Evolutionary conservation across 1,139 yeast species (phyloP), one percentile per base, ranked within the genome.

Genomic region (Pneumocystis canis): DNA sequence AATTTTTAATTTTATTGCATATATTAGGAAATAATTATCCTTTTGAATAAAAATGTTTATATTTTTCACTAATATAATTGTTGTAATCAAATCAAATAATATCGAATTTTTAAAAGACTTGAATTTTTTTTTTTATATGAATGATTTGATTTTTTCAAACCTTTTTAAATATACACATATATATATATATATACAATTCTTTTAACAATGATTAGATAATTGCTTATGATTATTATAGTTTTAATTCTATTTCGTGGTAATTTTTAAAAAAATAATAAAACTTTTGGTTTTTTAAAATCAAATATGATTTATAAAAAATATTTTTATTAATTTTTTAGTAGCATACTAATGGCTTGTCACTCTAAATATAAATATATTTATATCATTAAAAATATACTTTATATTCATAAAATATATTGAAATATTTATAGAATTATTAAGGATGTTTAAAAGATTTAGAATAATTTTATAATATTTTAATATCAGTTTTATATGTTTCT

Each of bases 161-260:
- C n/a, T n/a, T n/a, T n/a, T n/a, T n/a, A n/a, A n/a, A n/a, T n/a
- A n/a, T n/a, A n/a, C n/a, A n/a, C n/a, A n/a, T n/a, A n/a, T n/a
- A n/a, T n/a, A n/a, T n/a, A n/a, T n/a, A n/a, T n/a, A n/a, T n/a
- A n/a, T 16, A 87, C 86, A 63, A 88, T 76, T 58, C 76, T 75
- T 73, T 89, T 89, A 62, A 73, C 89, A 96, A 70, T 89, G 89
- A 0, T 95, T 85, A 2, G 88, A 96, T 63, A 88, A 94, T 73
- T 89, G 96, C 94, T 84, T 1, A 96, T 89, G 96, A 89, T 89
- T 64, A 89, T 77, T 9, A 87, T 82, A 28, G 95, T 96, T 71
- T 96, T 79, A 2, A 84, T 79, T 69, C 87, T 79, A 71, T 89
- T 89, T 31, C 96, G 95, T 32, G 79, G 79, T 66, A 87, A 76